Base-by-base conservation (phyloP, 371 early-diverging fungal genomes). In the Rhizomucor pusillus region DNA sequence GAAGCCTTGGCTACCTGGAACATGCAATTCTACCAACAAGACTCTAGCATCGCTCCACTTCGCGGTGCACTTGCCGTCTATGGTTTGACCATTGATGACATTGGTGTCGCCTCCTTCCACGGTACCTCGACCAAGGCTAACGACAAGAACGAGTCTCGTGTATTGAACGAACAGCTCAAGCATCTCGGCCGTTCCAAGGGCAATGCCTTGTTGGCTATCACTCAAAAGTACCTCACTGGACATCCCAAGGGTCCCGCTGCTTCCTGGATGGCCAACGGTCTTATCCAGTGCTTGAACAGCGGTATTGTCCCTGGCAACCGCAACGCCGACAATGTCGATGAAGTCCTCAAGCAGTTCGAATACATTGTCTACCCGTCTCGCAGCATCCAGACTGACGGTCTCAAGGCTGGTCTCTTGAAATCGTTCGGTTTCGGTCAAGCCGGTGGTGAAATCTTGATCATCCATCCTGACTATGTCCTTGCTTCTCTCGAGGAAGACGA, bases 161-260 rank as follows among this genome's bases (percentile, higher is more conserved):
- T 94, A 4, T 58, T 95, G 47, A 89, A 95, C 83, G 75, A 81
- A 59, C 97, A 96, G 76, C 66, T 97, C 57, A 80, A 67, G 50
- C 93, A 94, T 64, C 81, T 97, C 18, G 97, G 97, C 37, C 90
- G 97, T 60, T 82, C 89, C 53, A 85, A 81, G 63, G 97, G 97
- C 54, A 91, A 93, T 60, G 83, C 84, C 36, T 67, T 88, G 43
- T 89, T 94, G 23, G 80, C 87, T 40, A 83, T 93, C 60, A 91
- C 90, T 87, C 97, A 97, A 58, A 97, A 97, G 73, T 91, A 94
- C 73, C 82, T 97, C 54, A 96, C 97, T 50, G 97, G 95, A 55
- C 97, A 96, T 64, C 94, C 97, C 39, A 97, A 97, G 89, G 97
- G 94, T 55, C 91, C 96, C 45, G 97, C 97, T 43, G 96, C 97